Percentiles rank a stretch among this genome's conserved stretches.
Conservation (phyloP, 2,329 filamentous ascomycete species). For the Colletotrichum trifolii region DNA sequence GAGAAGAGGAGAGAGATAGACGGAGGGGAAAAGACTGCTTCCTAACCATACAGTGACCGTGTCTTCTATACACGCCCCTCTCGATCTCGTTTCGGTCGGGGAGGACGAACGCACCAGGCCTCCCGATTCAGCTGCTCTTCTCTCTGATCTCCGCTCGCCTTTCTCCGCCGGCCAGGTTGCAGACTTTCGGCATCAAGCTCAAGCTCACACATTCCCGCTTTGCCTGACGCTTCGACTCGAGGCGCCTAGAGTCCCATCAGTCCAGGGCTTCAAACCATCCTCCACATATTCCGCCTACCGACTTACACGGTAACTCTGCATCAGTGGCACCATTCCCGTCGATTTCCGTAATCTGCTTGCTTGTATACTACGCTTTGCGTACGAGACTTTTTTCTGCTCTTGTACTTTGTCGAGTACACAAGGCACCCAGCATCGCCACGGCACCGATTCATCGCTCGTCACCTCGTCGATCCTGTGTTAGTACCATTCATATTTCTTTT, state of each 20-base stretch:
- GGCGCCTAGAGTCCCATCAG: conserved; percentile 10
- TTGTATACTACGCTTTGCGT: conserved; percentile 1
- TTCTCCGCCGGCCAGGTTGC: background rate
- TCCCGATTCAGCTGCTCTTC: background rate
- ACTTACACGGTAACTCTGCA: conserved; percentile 17
- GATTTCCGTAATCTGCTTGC: background rate
- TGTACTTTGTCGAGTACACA: conserved; percentile 15
- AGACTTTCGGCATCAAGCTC: background rate
- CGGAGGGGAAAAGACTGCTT: background rate
- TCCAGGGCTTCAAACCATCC: background rate
- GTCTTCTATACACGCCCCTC: conserved; percentile 4
- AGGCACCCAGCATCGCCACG: conserved; percentile 14
- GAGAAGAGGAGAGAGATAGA: background rate
- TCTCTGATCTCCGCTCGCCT: background rate
- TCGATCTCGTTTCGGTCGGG: no score
- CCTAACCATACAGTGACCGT: background rate
- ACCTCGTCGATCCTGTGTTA: conserved; percentile 33
- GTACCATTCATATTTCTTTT: conserved; percentile 31
- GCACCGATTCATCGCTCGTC: conserved; percentile 24
- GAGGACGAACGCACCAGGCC: no score
- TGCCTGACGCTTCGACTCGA: background rate
- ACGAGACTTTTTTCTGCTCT: background rate
- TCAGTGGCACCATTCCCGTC: background rate
- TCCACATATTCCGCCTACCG: background rate
- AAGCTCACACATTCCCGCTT: conserved; percentile 11